Percentiles rank a stretch among this genome's conserved stretches.
Evolutionary conservation across 2,329 filamentous ascomycete species (phyloP).

Genomic region (Exophiala lecanii-corni): DNA sequence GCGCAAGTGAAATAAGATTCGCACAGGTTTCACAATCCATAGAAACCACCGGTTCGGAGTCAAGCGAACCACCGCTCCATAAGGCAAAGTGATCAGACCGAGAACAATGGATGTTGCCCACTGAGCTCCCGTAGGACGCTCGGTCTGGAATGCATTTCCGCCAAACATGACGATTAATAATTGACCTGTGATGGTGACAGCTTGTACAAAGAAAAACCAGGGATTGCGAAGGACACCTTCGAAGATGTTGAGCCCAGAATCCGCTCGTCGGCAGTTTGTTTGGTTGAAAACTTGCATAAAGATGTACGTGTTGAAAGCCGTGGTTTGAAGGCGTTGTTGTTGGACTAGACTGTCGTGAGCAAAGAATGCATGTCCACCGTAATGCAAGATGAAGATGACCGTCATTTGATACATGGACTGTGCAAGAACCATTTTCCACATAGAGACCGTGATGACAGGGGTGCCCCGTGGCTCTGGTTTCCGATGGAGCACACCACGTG

Average conservation of each 20-base stretch:
- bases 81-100: constrained; percentile 47
- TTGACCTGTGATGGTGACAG: constrained; percentile 55
- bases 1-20: background rate
- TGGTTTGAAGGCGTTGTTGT: constrained; percentile 49
- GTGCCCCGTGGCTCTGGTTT: constrained; percentile 38
- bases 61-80: constrained; percentile 46
- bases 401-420: constrained; percentile 36
- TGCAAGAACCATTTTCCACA: constrained; percentile 41
- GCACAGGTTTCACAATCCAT: background rate
- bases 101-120: constrained; percentile 52
- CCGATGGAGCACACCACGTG: constrained; percentile 51
- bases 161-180: constrained; percentile 56
- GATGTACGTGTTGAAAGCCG: constrained; percentile 67
- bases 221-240: constrained; percentile 53
- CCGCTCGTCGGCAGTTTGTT: constrained; percentile 57
- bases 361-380: constrained; percentile 55
- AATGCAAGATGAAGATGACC: constrained; percentile 43
- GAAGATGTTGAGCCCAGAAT: constrained; percentile 60
- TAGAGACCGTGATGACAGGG: constrained; percentile 39
- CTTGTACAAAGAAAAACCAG: constrained; percentile 56
- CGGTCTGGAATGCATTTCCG: constrained; percentile 51
- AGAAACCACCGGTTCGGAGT: constrained; percentile 49
- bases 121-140: constrained; percentile 45
- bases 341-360: constrained; percentile 41
- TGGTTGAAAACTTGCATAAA: constrained; percentile 71